Evolutionary conservation across 805 yeast genomes (phyloP).

Genomic region (Nakazawaea siamensis): DNA sequence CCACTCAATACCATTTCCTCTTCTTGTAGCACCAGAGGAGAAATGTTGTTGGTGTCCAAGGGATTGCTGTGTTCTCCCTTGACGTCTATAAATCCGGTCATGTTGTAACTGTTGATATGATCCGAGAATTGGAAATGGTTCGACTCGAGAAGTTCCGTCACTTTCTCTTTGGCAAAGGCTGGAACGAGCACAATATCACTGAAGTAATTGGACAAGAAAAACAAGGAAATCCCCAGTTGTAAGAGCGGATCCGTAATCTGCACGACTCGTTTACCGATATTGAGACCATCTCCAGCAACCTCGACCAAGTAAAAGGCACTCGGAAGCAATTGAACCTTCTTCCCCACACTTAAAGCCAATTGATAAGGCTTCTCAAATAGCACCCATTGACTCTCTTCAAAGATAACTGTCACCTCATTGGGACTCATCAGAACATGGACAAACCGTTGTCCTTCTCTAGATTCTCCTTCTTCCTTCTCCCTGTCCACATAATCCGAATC

Average conservation of each 20-base stretch:
- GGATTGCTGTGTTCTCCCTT: too few species aligned
- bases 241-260: conserved; percentile 54
- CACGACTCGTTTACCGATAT: conserved; percentile 44
- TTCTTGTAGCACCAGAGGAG: neutral
- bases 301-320: conserved; percentile 45
- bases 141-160: conserved; percentile 33
- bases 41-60: neutral
- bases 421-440: conserved; percentile 59
- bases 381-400: conserved; percentile 30
- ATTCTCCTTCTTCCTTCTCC: too few species aligned
- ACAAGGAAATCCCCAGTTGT: conserved; percentile 45
- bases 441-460: conserved; percentile 20
- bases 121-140: conserved; percentile 36
- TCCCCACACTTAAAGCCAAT: conserved; percentile 23
- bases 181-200: conserved; percentile 61
- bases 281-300: conserved; percentile 51
- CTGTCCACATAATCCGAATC: too few species aligned
- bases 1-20: conserved; percentile 20
- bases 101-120: conserved; percentile 33
- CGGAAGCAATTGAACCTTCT: conserved; percentile 31
- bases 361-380: conserved; percentile 32
- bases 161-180: conserved; percentile 30
- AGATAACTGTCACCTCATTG: conserved; percentile 53
- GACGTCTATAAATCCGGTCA: neutral
- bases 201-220: conserved; percentile 55